Evolutionary conservation across 2,329 filamentous ascomycete genomes (phyloP), one percentile per base, ranked within the genome.

Genomic region (Cordyceps cateniannulata): DNA sequence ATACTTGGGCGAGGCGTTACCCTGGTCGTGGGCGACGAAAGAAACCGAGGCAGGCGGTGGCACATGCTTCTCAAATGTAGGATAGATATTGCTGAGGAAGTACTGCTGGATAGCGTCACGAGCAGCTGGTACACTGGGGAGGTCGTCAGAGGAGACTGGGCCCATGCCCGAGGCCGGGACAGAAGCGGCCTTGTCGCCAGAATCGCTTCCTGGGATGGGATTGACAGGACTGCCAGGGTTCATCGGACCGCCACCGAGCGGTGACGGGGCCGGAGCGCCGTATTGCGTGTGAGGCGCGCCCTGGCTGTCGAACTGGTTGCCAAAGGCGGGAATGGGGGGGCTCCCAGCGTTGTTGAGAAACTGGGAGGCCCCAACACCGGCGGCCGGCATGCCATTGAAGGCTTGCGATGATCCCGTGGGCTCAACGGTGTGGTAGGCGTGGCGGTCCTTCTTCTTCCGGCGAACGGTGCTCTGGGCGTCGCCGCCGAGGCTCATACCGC

Each of bases 1-100:
- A 72, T 91, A 95, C 74, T 97, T 97, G 38, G 95, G 95, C 16
- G 95, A 97, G 5, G 95, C 88, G 72, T 97, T 99, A 68, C 95
- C 95, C 74, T 99, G 95, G 69, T 99, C 95, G 68, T 87, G 90
- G n/a, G 93, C 90, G 42, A 97, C 89, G 69, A 95, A 98, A 2
- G 95, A 92, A 24, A 95, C 83, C 5, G 89, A 85, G 16, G 93
- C 90, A 2, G 95, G 92, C 51, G 95, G 95, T 12, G 95, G 93
- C 2, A 96, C 81, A 71, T 96, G 92, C 62, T 90, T 90, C 76
- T 98, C 93, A 77, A 98, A 96, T 3, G 95, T 99, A 20, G 93
- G 92, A 72, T 97, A 98, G 56, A 96, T 82, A 73, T 96, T 90
- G 66, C 82, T 86, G 67, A 96, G 83, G 72, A 93, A 99, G 76